phyloP scores from a whole-genome alignment of 2,329 filamentous ascomycete species.

The Stachybotrys elegans region DNA sequence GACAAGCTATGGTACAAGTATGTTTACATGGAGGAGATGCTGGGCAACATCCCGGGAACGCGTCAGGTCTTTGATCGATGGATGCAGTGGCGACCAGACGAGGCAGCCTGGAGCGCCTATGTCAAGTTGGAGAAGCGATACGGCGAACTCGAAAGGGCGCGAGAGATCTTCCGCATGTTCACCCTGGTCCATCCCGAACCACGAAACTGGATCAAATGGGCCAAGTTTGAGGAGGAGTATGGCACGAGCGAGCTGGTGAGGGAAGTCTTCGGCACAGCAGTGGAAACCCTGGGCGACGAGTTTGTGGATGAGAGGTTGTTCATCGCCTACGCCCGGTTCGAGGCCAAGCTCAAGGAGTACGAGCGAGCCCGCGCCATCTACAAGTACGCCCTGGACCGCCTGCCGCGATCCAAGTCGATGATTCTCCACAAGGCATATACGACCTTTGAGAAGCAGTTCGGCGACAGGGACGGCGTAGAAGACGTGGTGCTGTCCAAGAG shows the following conservation, averaged over 20 bases:
- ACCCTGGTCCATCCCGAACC: slow-evolving; percentile 91
- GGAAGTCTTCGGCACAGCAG: slow-evolving; percentile 83
- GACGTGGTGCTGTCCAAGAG: slow-evolving; percentile 94
- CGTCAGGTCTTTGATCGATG: slow-evolving; percentile 94
- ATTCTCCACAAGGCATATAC: slow-evolving; percentile 90
- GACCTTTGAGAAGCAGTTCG: slow-evolving; percentile 97
- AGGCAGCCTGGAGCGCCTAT: slow-evolving; percentile 91
- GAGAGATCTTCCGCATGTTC: slow-evolving; percentile 84
- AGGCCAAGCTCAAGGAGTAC: slow-evolving; percentile 91
- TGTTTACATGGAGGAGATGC: slow-evolving; percentile 97
- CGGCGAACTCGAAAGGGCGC: slow-evolving; percentile 83
- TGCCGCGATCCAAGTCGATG: slow-evolving; percentile 82
- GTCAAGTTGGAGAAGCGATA: slow-evolving; percentile 97
- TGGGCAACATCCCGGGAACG: slow-evolving; percentile 88
- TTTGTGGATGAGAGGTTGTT: slow-evolving; percentile 96
- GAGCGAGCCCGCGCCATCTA: slow-evolving; percentile 92
- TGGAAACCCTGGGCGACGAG: slow-evolving; percentile 87
- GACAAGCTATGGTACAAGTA: slow-evolving; percentile 99
- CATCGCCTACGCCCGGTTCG: slow-evolving; percentile 91
- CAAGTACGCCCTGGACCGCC: slow-evolving; percentile 89
- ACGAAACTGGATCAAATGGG: slow-evolving; percentile 98
- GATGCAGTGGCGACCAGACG: slow-evolving; percentile 98
- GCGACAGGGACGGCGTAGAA: slow-evolving; percentile 87
- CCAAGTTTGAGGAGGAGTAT: slow-evolving; percentile 92
- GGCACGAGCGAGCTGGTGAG: slow-evolving; percentile 88